Evolutionary conservation across 2,329 filamentous ascomycete genomes (phyloP).

Genomic region (Diaporthe destruens): DNA sequence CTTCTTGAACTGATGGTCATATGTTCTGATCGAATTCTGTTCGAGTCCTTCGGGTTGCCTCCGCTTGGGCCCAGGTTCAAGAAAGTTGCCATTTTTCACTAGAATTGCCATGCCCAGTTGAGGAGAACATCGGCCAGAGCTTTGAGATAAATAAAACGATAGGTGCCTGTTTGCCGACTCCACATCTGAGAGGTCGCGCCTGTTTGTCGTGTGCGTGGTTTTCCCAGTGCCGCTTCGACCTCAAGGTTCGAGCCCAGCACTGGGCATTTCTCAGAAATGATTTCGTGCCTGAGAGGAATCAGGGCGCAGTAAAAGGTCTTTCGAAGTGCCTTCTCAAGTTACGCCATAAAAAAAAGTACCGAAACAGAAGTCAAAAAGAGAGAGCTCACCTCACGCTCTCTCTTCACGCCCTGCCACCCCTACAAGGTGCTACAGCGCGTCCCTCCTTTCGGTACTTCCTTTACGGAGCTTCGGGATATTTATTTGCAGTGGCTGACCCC

Average conservation of each 20-base stretch:
- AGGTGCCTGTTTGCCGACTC: not conserved
- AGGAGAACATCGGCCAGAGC: not conserved
- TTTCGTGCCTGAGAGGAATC: not conserved
- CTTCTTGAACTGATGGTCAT: too few relatives aligned
- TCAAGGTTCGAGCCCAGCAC: not conserved
- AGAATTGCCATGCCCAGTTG: not conserved
- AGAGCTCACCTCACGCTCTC: not conserved
- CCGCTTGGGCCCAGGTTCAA: not conserved
- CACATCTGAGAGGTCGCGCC: too few relatives aligned
- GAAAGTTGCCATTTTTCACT: too few relatives aligned
- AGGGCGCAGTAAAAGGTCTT: not conserved
- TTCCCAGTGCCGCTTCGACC: too few relatives aligned
- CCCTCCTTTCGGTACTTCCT: conserved; percentile 13
- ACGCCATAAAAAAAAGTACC: too few relatives aligned
- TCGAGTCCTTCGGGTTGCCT: not conserved
- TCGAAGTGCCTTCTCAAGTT: too few relatives aligned
- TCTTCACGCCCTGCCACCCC: conserved; percentile 10
- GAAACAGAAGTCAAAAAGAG: not conserved
- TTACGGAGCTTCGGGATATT: not conserved
- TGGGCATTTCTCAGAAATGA: not conserved
- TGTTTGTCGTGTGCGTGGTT: too few relatives aligned
- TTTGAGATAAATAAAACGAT: not conserved
- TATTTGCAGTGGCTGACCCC: conserved; percentile 14
- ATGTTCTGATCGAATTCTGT: not conserved
- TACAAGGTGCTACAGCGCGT: conserved; percentile 9